Conservation (phyloP, 768 basidiomycete species). For the Suillus cothurnatus region DNA sequence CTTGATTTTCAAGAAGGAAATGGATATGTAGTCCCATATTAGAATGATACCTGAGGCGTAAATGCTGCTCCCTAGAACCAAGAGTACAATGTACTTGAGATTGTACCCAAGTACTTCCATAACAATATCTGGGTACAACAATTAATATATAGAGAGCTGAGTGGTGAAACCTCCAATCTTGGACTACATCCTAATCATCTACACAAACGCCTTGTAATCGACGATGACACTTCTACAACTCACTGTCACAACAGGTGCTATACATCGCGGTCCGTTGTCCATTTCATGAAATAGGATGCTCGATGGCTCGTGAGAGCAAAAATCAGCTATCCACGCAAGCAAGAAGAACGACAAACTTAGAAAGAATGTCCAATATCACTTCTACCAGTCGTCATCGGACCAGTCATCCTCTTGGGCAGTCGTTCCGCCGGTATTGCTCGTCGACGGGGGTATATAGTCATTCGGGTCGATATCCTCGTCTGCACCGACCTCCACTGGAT, state of each 20-base stretch:
- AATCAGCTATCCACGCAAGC: neutral
- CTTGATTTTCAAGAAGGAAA: no score
- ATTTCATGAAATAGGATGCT: neutral
- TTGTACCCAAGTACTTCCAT: neutral
- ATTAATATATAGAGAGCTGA: neutral
- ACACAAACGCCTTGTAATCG: neutral
- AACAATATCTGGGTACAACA: neutral
- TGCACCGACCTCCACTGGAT: neutral
- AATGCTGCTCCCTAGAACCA: no score
- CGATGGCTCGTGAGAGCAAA: neutral
- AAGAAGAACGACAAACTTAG: neutral
- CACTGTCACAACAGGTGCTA: neutral
- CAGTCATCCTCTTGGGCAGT: constrained; percentile 21
- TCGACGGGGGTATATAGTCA: constrained; percentile 20
- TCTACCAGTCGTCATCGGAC: constrained; percentile 33
- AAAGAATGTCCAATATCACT: neutral
- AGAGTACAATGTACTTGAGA: neutral
- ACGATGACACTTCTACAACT: neutral
- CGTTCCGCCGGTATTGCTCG: constrained; percentile 13
- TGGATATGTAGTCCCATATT: no score
- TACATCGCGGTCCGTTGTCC: neutral
- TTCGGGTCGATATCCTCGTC: constrained; percentile 14
- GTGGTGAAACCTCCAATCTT: neutral
- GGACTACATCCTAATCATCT: neutral
- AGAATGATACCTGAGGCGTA: no score